A percentile compares a stretch with the other conserved stretches of the same genome.
phyloP scores from a whole-genome alignment of 768 basidiomycete genomes.

The Leccinum longicurvipes region DNA sequence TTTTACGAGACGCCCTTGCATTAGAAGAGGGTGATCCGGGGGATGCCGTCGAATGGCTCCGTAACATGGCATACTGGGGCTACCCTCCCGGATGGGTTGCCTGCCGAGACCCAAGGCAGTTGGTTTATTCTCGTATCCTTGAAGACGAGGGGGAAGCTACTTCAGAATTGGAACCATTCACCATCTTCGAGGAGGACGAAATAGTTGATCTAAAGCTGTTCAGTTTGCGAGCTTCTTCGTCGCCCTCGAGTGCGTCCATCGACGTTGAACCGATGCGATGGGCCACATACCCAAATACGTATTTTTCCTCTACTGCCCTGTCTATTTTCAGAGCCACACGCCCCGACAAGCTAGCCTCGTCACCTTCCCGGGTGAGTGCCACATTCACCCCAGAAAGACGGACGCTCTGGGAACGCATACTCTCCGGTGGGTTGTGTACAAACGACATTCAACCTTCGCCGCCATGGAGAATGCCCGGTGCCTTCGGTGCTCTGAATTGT shows the following conservation, averaged over 20 bases:
- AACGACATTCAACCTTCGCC: neutral
- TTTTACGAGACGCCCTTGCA: constrained; percentile 55
- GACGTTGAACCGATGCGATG: constrained; percentile 39
- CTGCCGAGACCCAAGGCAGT: constrained; percentile 49
- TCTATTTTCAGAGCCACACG: constrained; percentile 45
- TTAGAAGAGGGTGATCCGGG: constrained; percentile 33
- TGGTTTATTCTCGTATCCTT: constrained; percentile 47
- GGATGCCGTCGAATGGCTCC: constrained; percentile 49
- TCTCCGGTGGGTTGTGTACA: constrained; percentile 14
- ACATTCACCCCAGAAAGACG: constrained; percentile 37
- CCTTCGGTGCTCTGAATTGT: constrained; percentile 9
- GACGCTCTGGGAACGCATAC: constrained; percentile 40
- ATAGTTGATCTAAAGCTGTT: constrained; percentile 26
- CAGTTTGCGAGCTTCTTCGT: neutral
- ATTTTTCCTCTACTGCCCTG: constrained; percentile 56
- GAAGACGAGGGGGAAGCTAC: constrained; percentile 21
- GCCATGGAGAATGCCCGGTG: constrained; percentile 25
- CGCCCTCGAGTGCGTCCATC: constrained; percentile 6
- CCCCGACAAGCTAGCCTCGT: constrained; percentile 31
- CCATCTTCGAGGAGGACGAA: constrained; percentile 40
- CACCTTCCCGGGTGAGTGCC: constrained; percentile 24
- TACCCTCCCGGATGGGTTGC: constrained; percentile 74
- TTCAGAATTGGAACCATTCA: constrained; percentile 25
- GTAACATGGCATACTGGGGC: constrained; percentile 66
- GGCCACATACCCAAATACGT: constrained; percentile 58